phyloP scores from a whole-genome alignment of 495 filamentous ascomycete species.

The Podospora appendiculata region DNA sequence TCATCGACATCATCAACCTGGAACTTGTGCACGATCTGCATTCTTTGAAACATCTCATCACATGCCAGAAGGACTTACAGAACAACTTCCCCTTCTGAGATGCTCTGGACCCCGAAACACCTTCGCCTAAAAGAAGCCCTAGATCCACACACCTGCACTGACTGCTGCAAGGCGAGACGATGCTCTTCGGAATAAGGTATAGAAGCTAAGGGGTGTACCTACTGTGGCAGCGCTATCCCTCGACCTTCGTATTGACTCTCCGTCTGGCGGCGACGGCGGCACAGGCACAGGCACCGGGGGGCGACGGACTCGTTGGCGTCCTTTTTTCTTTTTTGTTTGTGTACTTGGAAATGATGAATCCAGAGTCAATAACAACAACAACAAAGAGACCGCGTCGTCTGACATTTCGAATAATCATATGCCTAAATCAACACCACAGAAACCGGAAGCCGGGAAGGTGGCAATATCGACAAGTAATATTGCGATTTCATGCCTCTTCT shows the following conservation, averaged over 20 bases:
- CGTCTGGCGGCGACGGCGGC: too few species aligned
- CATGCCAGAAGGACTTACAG: neutral
- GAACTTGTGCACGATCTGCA: neutral
- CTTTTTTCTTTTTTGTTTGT: neutral
- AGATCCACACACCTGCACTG: neutral
- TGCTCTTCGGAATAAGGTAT: neutral
- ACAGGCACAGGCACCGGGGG: neutral
- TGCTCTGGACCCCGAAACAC: too few species aligned
- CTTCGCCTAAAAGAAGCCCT: neutral
- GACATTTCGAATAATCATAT: neutral
- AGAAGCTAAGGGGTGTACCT: neutral
- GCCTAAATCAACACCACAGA: neutral
- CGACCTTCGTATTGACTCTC: too few species aligned
- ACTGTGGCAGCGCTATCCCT: too few species aligned
- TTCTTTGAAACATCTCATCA: neutral
- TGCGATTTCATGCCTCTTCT: constrained; percentile 12
- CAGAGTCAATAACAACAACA: neutral
- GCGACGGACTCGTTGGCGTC: neutral
- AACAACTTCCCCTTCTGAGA: neutral
- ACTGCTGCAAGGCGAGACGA: neutral
- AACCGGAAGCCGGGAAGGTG: neutral
- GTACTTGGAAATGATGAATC: neutral
- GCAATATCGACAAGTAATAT: constrained; percentile 8
- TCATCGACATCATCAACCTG: neutral
- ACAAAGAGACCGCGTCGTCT: neutral